Conservation (phyloP, 225 moss, liverwort and hornwort genomes). For the Sphagnum tenellum region DNA sequence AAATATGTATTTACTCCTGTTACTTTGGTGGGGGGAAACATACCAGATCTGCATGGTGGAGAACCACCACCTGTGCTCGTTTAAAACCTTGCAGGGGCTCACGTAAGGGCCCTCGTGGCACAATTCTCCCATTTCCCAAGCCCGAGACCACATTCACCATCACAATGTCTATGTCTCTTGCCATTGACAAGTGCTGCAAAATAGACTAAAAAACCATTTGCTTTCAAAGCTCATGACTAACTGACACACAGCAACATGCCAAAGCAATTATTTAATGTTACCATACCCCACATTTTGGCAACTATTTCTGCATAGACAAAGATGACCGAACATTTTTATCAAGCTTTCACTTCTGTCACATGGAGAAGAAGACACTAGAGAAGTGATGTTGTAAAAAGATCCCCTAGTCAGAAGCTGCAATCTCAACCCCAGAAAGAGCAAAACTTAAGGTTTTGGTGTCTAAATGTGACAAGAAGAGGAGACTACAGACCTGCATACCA, state of each 20-base stretch:
- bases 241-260: no score
- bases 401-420: no score
- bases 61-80: conserved; percentile 74
- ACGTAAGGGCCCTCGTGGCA: conserved; percentile 82
- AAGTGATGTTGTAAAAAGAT: no score
- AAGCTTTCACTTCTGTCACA: no score
- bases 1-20: neutral
- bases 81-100: conserved; percentile 54
- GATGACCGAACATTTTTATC: no score
- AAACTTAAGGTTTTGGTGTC: neutral
- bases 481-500: conserved; percentile 82
- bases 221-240: no score
- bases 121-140: conserved; percentile 71
- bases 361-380: no score
- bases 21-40: neutral
- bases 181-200: conserved; percentile 67
- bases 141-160: conserved; percentile 79
- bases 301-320: no score
- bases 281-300: no score
- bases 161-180: conserved; percentile 83
- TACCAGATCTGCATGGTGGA: conserved; percentile 92
- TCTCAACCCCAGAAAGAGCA: neutral
- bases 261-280: no score
- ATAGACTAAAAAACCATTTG: neutral
- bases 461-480: no score